Base-by-base conservation (phyloP, 768 basidiomycete species). In the Podaxis mareebaensis region DNA sequence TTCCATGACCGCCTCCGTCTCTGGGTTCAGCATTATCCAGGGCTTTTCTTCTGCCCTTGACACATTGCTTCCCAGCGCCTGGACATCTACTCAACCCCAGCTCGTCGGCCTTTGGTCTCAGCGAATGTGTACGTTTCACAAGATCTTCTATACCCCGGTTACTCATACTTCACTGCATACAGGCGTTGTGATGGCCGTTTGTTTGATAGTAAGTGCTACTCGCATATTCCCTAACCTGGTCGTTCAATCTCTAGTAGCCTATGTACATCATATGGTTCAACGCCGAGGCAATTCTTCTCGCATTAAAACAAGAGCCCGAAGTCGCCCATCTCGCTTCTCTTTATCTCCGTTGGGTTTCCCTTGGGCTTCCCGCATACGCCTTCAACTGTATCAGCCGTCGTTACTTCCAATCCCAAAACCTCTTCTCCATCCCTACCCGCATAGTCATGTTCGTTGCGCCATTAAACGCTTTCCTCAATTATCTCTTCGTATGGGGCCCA, bases 21-120 rank as follows among this genome's bases (percentile, higher is more conserved):
- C 91, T 1, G 90, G 85, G 1, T 90, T 90, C 67, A 91, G 88
- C 66, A 88, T 96, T 60, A 78, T 95, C 5, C 90, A 91, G 66
- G 94, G 94, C 20, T 85, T 96, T 60, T 79, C 86, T 7, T 92
- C 90, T 54, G 88, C 93, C 0, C 85, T 99, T 20, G 97, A 99
- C 73, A 96, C 96, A 0, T 83, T 99, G 69, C 85, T 98, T 8
- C 96, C 97, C 0, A 87, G 93, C 42, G 95, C 96, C 15, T 99
- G 93, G 95, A 96, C 97, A 0, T 95, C 94, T 3, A 71, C 87
- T 0, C 87, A 89, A 33, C 96, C 95, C 0, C 77, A 89, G 15
- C 81, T 93, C 11, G 93, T 98, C 11, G 95, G 95, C 6, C 80
- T 96, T 7, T 96, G 95, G 95, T 76, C 90, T 8, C 94, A 96